phyloP scores from a whole-genome alignment of 2,329 filamentous ascomycete genomes.

The Endoconidiophora laricicola region DNA sequence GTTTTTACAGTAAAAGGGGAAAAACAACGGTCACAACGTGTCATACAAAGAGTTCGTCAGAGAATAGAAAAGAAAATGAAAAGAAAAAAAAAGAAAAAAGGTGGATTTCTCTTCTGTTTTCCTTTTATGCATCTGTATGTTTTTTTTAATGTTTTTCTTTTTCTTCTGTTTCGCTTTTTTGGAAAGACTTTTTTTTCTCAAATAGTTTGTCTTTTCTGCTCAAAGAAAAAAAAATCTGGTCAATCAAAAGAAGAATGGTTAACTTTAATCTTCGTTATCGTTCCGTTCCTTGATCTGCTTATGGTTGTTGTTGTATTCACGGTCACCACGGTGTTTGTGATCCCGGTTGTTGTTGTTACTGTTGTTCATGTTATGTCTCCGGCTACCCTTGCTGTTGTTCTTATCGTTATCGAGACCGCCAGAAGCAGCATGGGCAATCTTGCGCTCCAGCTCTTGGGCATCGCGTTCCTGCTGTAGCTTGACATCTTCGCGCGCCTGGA shows the following conservation, averaged over 20 bases:
- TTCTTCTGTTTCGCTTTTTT: neutral
- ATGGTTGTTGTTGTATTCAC: conserved; percentile 16
- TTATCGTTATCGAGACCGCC: conserved; percentile 19
- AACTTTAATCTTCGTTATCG: conserved; percentile 38
- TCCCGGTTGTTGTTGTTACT: conserved; percentile 17
- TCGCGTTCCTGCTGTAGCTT: conserved; percentile 64
- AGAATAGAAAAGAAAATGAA: neutral
- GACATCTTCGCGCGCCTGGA: conserved; percentile 65
- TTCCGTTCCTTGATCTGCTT: conserved; percentile 29
- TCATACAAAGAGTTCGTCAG: too few species aligned
- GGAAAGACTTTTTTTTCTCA: neutral
- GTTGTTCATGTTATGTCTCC: conserved; percentile 19
- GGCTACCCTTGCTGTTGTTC: conserved; percentile 18
- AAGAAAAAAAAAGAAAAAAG: neutral
- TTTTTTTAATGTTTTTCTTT: conserved; percentile 1
- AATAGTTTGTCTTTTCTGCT: conserved; percentile 5
- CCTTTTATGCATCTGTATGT: neutral
- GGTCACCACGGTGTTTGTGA: conserved; percentile 20
- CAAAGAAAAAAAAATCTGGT: neutral
- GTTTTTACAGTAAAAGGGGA: too few species aligned
- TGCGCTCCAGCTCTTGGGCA: conserved; percentile 52
- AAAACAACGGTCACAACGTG: too few species aligned
- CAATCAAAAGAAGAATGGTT: neutral
- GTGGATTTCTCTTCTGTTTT: too few species aligned
- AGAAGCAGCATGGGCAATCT: conserved; percentile 31